Base-by-base conservation (phyloP, 208 protist species). In the Crithidia thermophila region DNA sequence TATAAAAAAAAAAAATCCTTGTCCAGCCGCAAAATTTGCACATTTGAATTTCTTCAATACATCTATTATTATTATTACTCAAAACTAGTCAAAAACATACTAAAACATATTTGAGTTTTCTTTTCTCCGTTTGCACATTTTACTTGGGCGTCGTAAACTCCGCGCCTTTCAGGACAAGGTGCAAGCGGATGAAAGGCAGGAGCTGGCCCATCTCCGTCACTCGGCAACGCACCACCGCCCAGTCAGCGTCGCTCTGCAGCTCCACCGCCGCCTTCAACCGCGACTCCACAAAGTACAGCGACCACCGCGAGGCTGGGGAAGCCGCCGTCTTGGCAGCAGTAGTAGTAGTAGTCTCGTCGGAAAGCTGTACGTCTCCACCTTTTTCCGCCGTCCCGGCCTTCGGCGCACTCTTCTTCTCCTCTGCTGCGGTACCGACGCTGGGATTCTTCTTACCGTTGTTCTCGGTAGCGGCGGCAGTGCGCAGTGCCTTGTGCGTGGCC, bases 181-280 rank as follows among this genome's bases (percentile, higher is more conserved):
- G 82, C 27, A 90, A 43, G 5, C 79, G 71, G 40, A 90, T 60
- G 58, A 84, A 90, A 0, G 85, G 72, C 45, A 78, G 45, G 49
- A 68, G 42, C 16, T 66, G 23, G 25, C 51, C 61, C 43, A 66
- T 52, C 23, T 73, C 43, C 27, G 40, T 8, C 49, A 60, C 47
- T 47, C 58, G 69, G 30, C 69, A 50, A 56, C 76, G 36, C 65
- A 81, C 72, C 39, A 72, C 67, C 2, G 39, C 42, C 82, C 79
- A 87, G 36, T 86, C 85, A 23, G 65, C 82, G 28, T 77, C 71
- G 42, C 53, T 76, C 45, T 50, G 60, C 67, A 79, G 74, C 27
- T 34, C 68, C 66, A 82, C 72, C 49, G 49, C 75, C 2, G 57
- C 49, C 1, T 14, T 28, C 18, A 55, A 57, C 23, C 31, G 51